A percentile compares a stretch with the other conserved stretches of the same genome.
These are phyloP conservation scores for Trichoderma breve DNA, from an alignment of 2,329 filamentous ascomycete genomes.

Conservation along the genomic window DNA sequence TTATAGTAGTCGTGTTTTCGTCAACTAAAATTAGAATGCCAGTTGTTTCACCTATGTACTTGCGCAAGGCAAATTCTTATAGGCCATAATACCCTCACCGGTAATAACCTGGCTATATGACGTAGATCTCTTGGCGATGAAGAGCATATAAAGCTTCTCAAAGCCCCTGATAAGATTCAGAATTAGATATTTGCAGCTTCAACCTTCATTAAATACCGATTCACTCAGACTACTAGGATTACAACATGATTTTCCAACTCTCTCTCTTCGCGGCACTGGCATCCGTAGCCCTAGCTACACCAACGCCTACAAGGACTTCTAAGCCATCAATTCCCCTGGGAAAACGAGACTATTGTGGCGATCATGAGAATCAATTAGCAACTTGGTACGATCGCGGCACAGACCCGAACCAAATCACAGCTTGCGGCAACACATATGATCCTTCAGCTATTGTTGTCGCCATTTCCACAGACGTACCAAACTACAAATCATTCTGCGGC, in stretches of 20 bases:
- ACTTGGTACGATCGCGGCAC: slow-evolving; percentile 1
- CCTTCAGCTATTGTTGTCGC: background rate
- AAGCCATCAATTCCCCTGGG: background rate
- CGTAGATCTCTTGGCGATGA: background rate
- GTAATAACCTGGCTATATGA: background rate
- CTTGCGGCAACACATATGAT: background rate
- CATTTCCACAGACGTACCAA: background rate
- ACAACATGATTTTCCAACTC: background rate
- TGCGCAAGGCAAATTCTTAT: too few relatives aligned
- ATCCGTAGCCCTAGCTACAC: background rate
- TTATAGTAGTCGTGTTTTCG: background rate
- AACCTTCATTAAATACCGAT: background rate
- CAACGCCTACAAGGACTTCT: background rate
- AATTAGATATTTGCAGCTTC: too few relatives aligned
- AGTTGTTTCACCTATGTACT: background rate
- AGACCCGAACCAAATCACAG: slow-evolving; percentile 1
- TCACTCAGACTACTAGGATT: background rate
- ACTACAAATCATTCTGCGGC: slow-evolving; percentile 1
- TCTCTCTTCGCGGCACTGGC: background rate
- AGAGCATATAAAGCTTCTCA: background rate
- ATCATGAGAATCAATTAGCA: background rate
- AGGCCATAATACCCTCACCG: accelerated
- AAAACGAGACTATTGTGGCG: background rate
- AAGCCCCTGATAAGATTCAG: background rate
- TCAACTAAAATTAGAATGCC: background rate